Evolutionary conservation across 2,329 filamentous ascomycete species (phyloP), one percentile per base, ranked within the genome.

Genomic region (Colletotrichum aenigma): DNA sequence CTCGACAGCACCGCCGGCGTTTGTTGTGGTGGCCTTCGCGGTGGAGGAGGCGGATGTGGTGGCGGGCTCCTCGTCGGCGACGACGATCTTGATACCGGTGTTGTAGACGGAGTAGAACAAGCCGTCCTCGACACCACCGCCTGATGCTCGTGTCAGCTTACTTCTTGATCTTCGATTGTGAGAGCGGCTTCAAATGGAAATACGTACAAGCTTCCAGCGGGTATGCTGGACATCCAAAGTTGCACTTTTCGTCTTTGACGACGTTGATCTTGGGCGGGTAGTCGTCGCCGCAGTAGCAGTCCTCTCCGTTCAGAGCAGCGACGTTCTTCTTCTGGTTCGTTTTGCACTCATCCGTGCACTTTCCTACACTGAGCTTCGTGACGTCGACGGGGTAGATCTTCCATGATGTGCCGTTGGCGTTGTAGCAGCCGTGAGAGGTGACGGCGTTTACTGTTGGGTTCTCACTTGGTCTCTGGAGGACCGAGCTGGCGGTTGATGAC

Each of bases 241-340:
- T 87, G 85, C 96, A 98, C 18, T 91, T 85, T 9, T 82, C 82
- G 80, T 93, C 89, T 60, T 89, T 85, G 8, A 91, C 89, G 75
- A 92, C 82, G 55, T 86, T 86, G 18, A 86, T 86, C 52, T 86
- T 80, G 18, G 92, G 87, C 1, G 96, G 96, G 64, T 96, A 89
- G 74, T 88, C 84, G 77, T 91, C 86, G 75, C 95, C 96, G 81
- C 96, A 98, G 80, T 88, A 94, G 85, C 96, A 98, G 21, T 88
- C 87, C 18, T 90, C 90, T 21, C 89, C 88, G 9, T 89, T 90
- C 60, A 94, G 85, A 36, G 89, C 95, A 80, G 93, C 91, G 9
- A 95, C 93, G 2, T 88, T 78, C 36, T 83, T 86, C 43, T 89
- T 87, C 9, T 62, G 56, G 15, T 62, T 55, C 2, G n/a, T 13